phyloP scores from a whole-genome alignment of 2,329 filamentous ascomycete species.

The Thielaviopsis ethacetica region DNA sequence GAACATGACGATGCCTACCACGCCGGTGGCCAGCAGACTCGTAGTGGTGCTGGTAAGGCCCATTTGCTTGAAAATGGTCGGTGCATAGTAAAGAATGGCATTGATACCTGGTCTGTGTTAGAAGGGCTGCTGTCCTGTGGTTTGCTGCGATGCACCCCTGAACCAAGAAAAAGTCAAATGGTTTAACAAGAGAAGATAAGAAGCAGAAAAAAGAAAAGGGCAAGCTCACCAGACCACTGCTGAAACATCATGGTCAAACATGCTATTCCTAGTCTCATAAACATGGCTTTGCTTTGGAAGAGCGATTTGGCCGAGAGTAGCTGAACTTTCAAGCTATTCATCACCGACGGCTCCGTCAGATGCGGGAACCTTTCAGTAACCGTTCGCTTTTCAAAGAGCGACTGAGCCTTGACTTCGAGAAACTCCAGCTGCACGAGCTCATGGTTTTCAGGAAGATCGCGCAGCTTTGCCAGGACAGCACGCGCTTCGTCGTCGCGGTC shows the following conservation, averaged over 20 bases:
- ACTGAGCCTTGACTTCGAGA: slow-evolving; percentile 69
- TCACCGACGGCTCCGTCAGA: slow-evolving; percentile 38
- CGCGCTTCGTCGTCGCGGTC: slow-evolving; percentile 52
- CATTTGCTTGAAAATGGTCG: slow-evolving; percentile 51
- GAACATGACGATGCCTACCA: slow-evolving; percentile 57
- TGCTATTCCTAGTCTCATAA: slow-evolving; percentile 47
- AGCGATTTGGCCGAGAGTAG: slow-evolving; percentile 50
- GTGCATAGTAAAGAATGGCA: slow-evolving; percentile 52
- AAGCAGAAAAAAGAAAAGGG: no score
- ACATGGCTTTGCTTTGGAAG: slow-evolving; percentile 49
- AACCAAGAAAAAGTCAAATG: neutral
- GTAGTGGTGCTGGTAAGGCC: slow-evolving; percentile 36
- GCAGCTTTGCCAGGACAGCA: slow-evolving; percentile 44
- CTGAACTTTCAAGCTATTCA: slow-evolving; percentile 52
- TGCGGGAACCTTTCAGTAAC: slow-evolving; percentile 52
- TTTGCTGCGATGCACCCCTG: neutral
- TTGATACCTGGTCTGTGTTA: slow-evolving; percentile 26
- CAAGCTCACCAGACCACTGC: slow-evolving; percentile 14
- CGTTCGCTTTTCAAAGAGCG: slow-evolving; percentile 58
- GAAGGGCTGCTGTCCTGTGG: neutral
- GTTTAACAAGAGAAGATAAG: slow-evolving; percentile 1
- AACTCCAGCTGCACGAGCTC: slow-evolving; percentile 60
- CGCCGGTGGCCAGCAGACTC: slow-evolving; percentile 51
- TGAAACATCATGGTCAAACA: slow-evolving; percentile 47
- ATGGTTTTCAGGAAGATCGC: slow-evolving; percentile 43